Conservation (phyloP, 2,329 filamentous ascomycete genomes). For the Colletotrichum sansevieriae region DNA sequence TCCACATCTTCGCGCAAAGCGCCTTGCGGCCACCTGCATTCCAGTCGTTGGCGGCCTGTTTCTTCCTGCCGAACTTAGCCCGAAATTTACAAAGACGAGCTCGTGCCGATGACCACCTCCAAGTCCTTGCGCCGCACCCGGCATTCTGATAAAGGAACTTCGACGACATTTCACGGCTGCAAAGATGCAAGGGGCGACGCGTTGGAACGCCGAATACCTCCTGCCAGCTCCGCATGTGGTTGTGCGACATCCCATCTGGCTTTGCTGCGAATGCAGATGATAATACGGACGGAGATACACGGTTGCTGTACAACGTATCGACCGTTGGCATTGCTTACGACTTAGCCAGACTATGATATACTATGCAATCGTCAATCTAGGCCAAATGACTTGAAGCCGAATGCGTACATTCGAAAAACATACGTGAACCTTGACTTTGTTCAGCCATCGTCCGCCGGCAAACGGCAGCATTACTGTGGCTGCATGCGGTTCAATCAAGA, state of each 20-base stretch:
- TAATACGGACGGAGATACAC: conserved; percentile 13
- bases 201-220: conserved; percentile 26
- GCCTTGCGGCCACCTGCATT: conserved; percentile 7
- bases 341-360: not conserved
- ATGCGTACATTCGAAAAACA: conserved; percentile 9
- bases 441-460: conserved; percentile 8
- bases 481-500: conserved; percentile 17
- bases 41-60: conserved; percentile 12
- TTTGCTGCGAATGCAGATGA: conserved; percentile 5
- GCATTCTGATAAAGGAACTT: conserved; percentile 16
- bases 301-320: conserved; percentile 3
- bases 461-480: conserved; percentile 6
- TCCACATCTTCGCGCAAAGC: conserved; percentile 4
- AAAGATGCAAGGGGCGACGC: conserved; percentile 36
- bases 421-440: not conserved
- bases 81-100: conserved; percentile 5
- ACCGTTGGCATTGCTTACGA: not conserved
- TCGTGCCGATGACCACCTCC: not conserved
- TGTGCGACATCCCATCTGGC: conserved; percentile 23
- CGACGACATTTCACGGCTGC: conserved; percentile 9
- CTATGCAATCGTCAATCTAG: not conserved
- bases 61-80: not conserved
- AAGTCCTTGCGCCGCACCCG: conserved; percentile 20
- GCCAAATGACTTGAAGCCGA: not conserved
- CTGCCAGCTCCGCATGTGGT: not conserved